Base-by-base conservation (phyloP, 2,329 filamentous ascomycete genomes). In the Claviceps sp. region DNA sequence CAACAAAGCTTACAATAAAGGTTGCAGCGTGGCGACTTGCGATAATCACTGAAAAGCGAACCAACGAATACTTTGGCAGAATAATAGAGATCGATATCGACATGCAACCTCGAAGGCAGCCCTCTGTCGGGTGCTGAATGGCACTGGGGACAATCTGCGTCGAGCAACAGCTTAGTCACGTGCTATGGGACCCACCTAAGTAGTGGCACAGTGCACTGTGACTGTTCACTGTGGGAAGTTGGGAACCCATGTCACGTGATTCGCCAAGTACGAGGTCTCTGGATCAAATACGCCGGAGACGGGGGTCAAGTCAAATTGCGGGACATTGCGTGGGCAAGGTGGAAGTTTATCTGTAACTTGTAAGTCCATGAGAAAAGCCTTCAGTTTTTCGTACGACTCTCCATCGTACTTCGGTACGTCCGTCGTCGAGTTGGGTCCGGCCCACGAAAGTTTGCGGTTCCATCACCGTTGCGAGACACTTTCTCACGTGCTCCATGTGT, bases 21-120 rank as follows among this genome's bases (percentile, higher is more conserved):
- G 67, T 60, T 57, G 68, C 24, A 59, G 60, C 57, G 63, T 61
- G 58, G 59, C 56, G 56, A 54, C 56, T 56, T 58, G 58, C 58
- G 54, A 62, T 65, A 64, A 65, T 62, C 58, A 63, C 61, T 67
- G 60, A 60, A 60, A 52, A 26, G 43, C n/a, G 41, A 64, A 60
- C 61, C 65, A 69, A 70, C 64, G 61, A 58, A 68, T 70, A 68
- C 63, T 68, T 63, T 56, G 55, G 62, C 62, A 63, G 64, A 69
- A 66, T 58, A 63, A 65, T 64, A 62, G 63, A 61, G 61, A 62
- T 57, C 61, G 62, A 65, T 67, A 67, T 65, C 56, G 59, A 62
- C 58, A 54, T 53, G 53, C 49, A 56, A 59, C 49, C 34, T 48
- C 52, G 48, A 52, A 47, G 44, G 30, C 38, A 24, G 42, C 50